These are phyloP conservation scores for Fusarium longipes DNA, from an alignment of 2,329 filamentous ascomycete species.

Conservation along the genomic window DNA sequence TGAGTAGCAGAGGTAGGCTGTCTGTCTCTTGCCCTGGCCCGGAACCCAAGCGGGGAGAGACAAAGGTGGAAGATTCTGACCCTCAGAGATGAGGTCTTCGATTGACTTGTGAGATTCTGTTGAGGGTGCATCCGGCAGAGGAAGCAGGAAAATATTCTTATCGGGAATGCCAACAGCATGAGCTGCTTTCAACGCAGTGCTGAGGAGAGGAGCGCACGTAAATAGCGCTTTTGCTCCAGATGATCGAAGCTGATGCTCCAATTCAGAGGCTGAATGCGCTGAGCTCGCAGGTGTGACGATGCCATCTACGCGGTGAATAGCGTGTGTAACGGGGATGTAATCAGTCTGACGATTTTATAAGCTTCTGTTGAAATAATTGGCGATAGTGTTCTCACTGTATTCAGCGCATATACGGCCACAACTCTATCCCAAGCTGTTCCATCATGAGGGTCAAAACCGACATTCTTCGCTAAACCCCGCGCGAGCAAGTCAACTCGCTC, in stretches of 20 bases:
- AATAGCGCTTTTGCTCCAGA: constrained; percentile 78
- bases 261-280: constrained; percentile 74
- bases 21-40: constrained; percentile 74
- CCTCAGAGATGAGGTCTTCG: constrained; percentile 72
- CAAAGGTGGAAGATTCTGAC: constrained; percentile 64
- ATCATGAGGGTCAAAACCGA: constrained; percentile 74
- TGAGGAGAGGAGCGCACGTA: constrained; percentile 74
- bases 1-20: constrained; percentile 82
- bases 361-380: rapidly evolving
- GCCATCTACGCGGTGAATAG: constrained; percentile 77
- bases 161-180: constrained; percentile 70
- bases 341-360: constrained; percentile 66
- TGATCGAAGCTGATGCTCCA: constrained; percentile 77
- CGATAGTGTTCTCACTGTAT: constrained; percentile 66
- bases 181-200: constrained; percentile 72
- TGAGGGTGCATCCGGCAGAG: constrained; percentile 62
- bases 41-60: constrained; percentile 65
- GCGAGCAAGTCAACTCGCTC: constrained; percentile 75
- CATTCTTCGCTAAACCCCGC: constrained; percentile 71
- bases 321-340: constrained; percentile 79
- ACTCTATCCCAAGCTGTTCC: constrained; percentile 86
- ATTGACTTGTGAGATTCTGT: constrained; percentile 68
- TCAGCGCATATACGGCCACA: constrained; percentile 78
- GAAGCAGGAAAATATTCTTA: constrained; percentile 74
- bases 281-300: constrained; percentile 80